Evolutionary conservation across 1,284 basidiomycete species (phyloP), one percentile per base, ranked within the genome.

Genomic region (Vanrija sp.): DNA sequence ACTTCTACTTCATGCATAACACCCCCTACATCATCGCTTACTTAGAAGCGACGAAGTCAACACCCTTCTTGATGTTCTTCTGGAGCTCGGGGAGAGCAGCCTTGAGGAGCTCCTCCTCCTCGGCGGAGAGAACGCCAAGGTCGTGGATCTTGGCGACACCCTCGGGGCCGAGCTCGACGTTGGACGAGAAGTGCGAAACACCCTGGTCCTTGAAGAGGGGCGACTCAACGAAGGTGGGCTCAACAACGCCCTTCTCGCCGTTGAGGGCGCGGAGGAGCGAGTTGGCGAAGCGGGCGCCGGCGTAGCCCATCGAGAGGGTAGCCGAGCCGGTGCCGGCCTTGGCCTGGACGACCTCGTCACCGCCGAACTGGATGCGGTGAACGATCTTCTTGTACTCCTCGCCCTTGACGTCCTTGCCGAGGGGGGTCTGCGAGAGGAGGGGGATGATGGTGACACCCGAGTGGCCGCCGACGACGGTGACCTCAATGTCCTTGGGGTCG

Each of bases 11-110:
- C 34, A 34, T 34, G 34, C 34, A 34, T 34, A 12, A 8, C 18
- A 14, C 38, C 8, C 8, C 19, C 40, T 42, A 42, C 49, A 52
- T 58, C 49, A 55, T 45, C 16, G 60, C 43, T 38, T 63, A 67
- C 34, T 34, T 34, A 12, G 34, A 34, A 34, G 34, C 34, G 70
- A 86, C 87, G 69, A 95, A 93, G 57, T 84, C 82, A 78, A 84
- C 86, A 79, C 91, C 92, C 86, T 93, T 95, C 79, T 89, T 86
- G 71, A 97, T 94, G 86, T 96, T 96, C 85, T 91, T 93, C 85
- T 89, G 89, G 71, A 95, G 84, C 74, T 94, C 91, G 62, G 91
- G 91, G 72, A 95, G 76, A 82, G 88, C 91, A 49, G 87, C 91
- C 45, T 86, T 88, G 70, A 96, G 80, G 60, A 95, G 83, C 76